Percentiles rank a stretch among this genome's conserved stretches.
phyloP scores from a whole-genome alignment of 169 alveolate species.

The Eimeria sp. region DNA sequence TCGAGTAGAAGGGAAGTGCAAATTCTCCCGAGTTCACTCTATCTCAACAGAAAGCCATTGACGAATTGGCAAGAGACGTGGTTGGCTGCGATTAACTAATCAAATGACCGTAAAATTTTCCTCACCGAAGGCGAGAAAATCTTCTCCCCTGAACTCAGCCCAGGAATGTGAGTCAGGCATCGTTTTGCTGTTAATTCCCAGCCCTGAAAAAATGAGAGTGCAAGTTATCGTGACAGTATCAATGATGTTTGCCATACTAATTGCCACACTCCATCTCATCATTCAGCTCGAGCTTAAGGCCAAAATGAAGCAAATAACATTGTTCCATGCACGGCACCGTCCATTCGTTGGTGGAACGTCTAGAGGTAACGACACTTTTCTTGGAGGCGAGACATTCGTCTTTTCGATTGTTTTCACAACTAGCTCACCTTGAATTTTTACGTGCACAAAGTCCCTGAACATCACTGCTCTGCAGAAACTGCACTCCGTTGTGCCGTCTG shows the following conservation, averaged over 20 bases:
- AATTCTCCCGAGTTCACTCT: background rate
- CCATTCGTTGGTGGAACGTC: background rate
- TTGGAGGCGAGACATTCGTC: too few species aligned
- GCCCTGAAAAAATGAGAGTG: background rate
- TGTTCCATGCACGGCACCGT: background rate
- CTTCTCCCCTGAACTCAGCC: slow-evolving; percentile 67
- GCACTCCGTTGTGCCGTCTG: background rate
- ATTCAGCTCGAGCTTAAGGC: background rate
- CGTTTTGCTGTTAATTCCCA: background rate
- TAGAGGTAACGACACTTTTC: background rate
- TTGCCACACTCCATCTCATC: background rate
- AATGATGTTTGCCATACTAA: background rate
- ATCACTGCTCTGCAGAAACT: slow-evolving; percentile 57
- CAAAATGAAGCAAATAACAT: background rate
- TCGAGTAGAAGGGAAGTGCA: background rate
- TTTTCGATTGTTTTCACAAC: background rate
- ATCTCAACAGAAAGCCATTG: background rate
- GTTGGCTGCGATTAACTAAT: background rate
- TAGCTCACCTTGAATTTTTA: slow-evolving; percentile 51
- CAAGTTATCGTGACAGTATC: background rate
- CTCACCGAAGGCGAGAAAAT: slow-evolving; percentile 58
- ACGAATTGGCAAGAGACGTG: background rate
- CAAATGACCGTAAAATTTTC: background rate
- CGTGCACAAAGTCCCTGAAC: slow-evolving; percentile 71
- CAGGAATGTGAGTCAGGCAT: slow-evolving; percentile 68